These are phyloP conservation scores for Chenopodium formosanum DNA, from an alignment of 148 eudicot species.

Conservation along the genomic window DNA sequence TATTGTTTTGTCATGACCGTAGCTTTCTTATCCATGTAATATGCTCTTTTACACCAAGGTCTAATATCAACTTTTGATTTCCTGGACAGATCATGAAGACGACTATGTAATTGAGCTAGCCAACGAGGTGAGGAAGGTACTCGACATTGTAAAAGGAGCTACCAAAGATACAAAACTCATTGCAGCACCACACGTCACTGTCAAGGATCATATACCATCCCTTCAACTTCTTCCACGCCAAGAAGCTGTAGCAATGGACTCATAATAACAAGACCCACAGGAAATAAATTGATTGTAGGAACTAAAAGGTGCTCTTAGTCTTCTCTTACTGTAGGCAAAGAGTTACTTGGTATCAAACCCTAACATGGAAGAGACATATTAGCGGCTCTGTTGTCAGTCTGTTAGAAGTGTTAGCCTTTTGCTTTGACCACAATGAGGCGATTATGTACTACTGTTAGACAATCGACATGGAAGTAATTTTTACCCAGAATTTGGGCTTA, in stretches of 20 bases:
- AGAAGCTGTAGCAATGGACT: conserved; percentile 73
- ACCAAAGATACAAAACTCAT: conserved; percentile 39
- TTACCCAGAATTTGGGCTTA: not conserved
- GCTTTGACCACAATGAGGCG: conserved; percentile 9
- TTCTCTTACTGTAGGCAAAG: conserved; percentile 19
- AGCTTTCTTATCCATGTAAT: not conserved
- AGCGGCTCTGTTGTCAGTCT: not conserved
- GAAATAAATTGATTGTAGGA: not conserved
- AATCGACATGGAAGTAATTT: not conserved
- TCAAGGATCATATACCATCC: conserved; percentile 50
- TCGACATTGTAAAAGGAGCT: conserved; percentile 36
- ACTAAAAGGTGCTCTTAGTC: conserved; percentile 11
- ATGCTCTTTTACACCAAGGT: not conserved
- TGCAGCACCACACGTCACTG: conserved; percentile 32
- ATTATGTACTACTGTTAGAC: not conserved
- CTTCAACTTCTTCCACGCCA: conserved; percentile 45
- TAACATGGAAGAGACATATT: conserved; percentile 6
- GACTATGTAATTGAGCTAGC: conserved; percentile 80
- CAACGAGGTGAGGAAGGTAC: conserved; percentile 80
- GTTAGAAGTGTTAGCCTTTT: not conserved
- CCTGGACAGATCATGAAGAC: conserved; percentile 76
- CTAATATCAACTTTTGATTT: not conserved
- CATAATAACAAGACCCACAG: conserved; percentile 14
- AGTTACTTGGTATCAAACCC: not conserved
- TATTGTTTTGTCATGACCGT: not conserved